Base-by-base conservation (phyloP, 768 basidiomycete species). In the Naganishia onofrii region DNA sequence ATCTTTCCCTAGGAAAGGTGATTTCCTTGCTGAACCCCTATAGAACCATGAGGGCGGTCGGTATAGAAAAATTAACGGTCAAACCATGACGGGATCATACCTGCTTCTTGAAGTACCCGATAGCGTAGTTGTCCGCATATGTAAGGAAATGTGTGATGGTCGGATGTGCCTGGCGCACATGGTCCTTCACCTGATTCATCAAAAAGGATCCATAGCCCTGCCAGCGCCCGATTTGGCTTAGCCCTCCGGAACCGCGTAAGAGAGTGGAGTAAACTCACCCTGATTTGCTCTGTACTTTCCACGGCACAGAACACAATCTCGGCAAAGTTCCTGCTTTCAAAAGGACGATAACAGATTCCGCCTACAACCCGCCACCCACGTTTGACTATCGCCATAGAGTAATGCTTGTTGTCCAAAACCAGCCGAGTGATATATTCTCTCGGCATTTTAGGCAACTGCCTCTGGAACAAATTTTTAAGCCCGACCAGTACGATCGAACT, bases 261-360 rank as follows among this genome's bases (percentile, higher is more conserved):
- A 21, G 23, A 53, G 23, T 51, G 12, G n/a, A 2, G 13, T n/a
- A n/a, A n/a, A 75, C 83, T 58, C 77, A 95, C 94, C 87, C 96
- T 97, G 81, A 94, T 92, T 84, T 99, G 95, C 81, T 95, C 93
- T 7, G 90, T 91, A 36, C 91, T 93, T 31, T 93, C 91, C 8
- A 95, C 95, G 0, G 96, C 96, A 78, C 97, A 98, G 82, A 99
- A 99, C 8, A 96, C 94, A 76, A 99, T 98, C 81, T 99, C 96
- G 34, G 94, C 93, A 76, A 99, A 99, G 21, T 89, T 88, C 72
- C 94, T 87, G 76, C 92, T 93, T 42, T 92, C 89, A 78, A 99
- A 98, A 1, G 95, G 95, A 38, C 96, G 87, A 82, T 91, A 99
- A 78, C 93, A 95, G 73, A 99, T 98, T 5, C 96, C 96, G 28